Conservation (phyloP, 1,139 yeast species). For the Suhomyces bokatorum region DNA sequence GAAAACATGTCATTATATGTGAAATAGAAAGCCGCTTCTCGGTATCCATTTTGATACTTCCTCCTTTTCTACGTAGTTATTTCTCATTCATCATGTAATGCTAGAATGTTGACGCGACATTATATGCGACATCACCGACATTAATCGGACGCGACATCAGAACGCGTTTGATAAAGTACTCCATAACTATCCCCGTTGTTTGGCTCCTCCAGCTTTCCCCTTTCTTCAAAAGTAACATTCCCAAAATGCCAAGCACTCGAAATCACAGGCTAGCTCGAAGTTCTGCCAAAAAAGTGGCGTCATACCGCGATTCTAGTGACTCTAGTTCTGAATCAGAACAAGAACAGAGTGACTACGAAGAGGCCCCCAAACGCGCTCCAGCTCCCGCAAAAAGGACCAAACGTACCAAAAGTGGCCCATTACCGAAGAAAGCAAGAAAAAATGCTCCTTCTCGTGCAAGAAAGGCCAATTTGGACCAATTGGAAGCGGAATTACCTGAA, state of each 20-base stretch:
- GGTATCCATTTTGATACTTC: too few species aligned
- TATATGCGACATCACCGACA: slow-evolving; percentile 1
- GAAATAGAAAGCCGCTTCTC: too few species aligned
- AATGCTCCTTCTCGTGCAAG: not conserved
- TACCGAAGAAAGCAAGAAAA: not conserved
- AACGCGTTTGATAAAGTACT: slow-evolving; percentile 5
- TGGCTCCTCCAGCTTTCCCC: not conserved
- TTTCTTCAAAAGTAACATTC: not conserved
- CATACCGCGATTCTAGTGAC: slow-evolving; percentile 9
- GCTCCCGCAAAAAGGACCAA: slow-evolving; percentile 4
- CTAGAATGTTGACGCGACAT: too few species aligned
- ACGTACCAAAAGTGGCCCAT: slow-evolving; percentile 3
- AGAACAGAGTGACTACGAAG: slow-evolving; percentile 11
- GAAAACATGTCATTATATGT: too few species aligned
- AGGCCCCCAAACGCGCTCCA: not conserved
- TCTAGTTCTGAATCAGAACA: slow-evolving; percentile 10
- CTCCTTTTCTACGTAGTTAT: too few species aligned
- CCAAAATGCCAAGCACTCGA: slow-evolving; percentile 4
- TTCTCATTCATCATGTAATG: too few species aligned
- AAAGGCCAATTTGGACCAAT: slow-evolving; percentile 14
- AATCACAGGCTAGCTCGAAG: slow-evolving; percentile 14
- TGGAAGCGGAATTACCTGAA: slow-evolving; percentile 25
- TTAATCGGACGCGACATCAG: not conserved
- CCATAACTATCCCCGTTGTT: too few species aligned
- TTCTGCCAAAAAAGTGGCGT: not conserved